Percentiles rank a stretch among this genome's conserved stretches.
These are phyloP conservation scores for Saccharomyces hybrid DNA, from an alignment of 1,139 yeast species.

Conservation along the genomic window DNA sequence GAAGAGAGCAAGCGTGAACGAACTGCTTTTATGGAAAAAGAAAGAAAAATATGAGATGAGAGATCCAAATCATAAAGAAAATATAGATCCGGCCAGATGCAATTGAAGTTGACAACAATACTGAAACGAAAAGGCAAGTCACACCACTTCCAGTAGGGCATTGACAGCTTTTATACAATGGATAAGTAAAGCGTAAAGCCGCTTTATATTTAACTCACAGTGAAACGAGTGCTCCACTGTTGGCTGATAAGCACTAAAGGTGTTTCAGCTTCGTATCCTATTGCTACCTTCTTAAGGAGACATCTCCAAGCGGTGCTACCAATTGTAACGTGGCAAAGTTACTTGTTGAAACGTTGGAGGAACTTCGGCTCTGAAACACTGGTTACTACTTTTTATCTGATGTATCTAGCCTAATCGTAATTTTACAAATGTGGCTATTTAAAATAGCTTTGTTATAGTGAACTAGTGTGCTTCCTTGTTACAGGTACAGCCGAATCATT, in stretches of 20 bases:
- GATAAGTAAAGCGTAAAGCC: neutral
- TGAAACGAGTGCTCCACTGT: neutral
- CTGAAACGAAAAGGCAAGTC: neutral
- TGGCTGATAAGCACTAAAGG: neutral
- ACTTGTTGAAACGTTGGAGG: neutral
- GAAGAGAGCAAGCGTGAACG: neutral
- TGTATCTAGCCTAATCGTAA: neutral
- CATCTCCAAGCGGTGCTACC: neutral
- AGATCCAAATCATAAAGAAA: neutral
- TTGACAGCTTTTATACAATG: neutral
- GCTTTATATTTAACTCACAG: neutral
- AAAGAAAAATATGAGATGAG: neutral
- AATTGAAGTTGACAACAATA: neutral
- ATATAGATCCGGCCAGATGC: neutral
- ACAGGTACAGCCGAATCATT: neutral
- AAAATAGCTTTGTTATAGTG: neutral
- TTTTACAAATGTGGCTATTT: neutral
- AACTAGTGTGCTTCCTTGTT: neutral
- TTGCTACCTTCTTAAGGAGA: neutral
- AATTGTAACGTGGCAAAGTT: neutral
- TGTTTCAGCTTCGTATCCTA: neutral
- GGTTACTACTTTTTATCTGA: neutral
- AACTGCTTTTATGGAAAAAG: neutral
- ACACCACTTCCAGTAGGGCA: neutral
- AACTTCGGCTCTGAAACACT: neutral